These are phyloP conservation scores for Puya raimondii DNA, from an alignment of 176 grass and related monocot species.

Conservation along the genomic window DNA sequence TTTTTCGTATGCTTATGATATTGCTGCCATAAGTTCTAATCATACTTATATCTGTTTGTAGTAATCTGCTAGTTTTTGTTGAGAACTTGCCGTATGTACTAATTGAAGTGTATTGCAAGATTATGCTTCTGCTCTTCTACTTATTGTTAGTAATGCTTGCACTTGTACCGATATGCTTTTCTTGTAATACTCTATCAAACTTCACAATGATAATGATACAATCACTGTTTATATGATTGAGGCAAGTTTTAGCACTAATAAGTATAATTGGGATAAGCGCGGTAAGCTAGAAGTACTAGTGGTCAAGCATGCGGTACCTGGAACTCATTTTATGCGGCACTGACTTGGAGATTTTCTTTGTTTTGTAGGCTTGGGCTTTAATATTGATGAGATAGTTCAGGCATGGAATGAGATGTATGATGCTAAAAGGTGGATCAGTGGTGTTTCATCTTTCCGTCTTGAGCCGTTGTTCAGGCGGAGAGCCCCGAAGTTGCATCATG, in stretches of 20 bases:
- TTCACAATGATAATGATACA: neutral
- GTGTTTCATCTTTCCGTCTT: constrained; percentile 67
- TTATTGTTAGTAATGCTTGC: neutral
- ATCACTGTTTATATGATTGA: neutral
- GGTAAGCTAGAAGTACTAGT: too few species aligned
- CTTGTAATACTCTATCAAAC: neutral
- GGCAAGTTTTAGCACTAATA: too few species aligned
- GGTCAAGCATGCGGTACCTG: neutral
- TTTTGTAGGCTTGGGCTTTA: constrained; percentile 65
- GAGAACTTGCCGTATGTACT: neutral
- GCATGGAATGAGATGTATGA: constrained; percentile 94
- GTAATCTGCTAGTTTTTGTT: neutral
- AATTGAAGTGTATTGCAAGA: neutral
- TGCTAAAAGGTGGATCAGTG: constrained; percentile 60
- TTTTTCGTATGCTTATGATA: too few species aligned
- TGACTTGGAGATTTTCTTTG: constrained; percentile 17
- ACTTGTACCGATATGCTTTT: neutral
- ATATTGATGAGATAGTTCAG: constrained; percentile 81
- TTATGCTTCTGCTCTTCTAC: neutral
- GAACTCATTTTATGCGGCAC: neutral
- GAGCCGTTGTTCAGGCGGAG: constrained; percentile 72
- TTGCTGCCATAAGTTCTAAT: too few species aligned
- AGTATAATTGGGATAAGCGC: too few species aligned
- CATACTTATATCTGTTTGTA: too few species aligned
- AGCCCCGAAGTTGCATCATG: constrained; percentile 48